Evolutionary conservation across 179 eudicot species (phyloP).

Genomic region (Spergularia azorica): DNA sequence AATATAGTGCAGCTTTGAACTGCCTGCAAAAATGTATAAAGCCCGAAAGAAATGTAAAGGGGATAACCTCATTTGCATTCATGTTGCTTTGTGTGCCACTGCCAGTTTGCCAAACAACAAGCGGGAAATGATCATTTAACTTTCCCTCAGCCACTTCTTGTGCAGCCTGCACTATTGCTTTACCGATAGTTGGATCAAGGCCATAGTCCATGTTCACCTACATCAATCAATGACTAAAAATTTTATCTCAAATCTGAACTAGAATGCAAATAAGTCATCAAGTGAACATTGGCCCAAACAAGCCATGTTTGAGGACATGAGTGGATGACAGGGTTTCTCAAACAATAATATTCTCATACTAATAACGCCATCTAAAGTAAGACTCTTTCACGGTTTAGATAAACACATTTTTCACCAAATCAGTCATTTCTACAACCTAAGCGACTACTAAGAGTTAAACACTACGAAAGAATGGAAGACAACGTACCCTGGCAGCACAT

Average conservation of each 20-base stretch:
- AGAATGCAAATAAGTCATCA: neutral
- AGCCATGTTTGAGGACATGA: neutral
- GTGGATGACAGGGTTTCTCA: neutral
- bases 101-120: slow-evolving; percentile 98
- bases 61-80: slow-evolving; percentile 95
- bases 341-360: too few relatives aligned
- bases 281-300: neutral
- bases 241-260: slow-evolving; percentile 4
- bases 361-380: neutral
- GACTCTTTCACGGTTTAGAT: neutral
- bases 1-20: neutral
- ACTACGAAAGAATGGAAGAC: slow-evolving; percentile 6
- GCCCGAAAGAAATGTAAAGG: slow-evolving; percentile 16
- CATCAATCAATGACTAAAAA: slow-evolving; percentile 20
- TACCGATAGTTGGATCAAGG: slow-evolving; percentile 88
- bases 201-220: slow-evolving; percentile 98
- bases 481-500: slow-evolving; percentile 87
- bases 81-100: slow-evolving; percentile 99
- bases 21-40: slow-evolving; percentile 1
- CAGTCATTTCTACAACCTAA: too few relatives aligned
- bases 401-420: neutral
- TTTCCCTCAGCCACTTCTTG: slow-evolving; percentile 97
- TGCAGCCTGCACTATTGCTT: slow-evolving; percentile 97
- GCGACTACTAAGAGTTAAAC: too few relatives aligned
- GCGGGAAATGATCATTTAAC: slow-evolving; percentile 86